Base-by-base conservation (phyloP, 1,284 basidiomycete species). In the Trametes versicolor region DNA sequence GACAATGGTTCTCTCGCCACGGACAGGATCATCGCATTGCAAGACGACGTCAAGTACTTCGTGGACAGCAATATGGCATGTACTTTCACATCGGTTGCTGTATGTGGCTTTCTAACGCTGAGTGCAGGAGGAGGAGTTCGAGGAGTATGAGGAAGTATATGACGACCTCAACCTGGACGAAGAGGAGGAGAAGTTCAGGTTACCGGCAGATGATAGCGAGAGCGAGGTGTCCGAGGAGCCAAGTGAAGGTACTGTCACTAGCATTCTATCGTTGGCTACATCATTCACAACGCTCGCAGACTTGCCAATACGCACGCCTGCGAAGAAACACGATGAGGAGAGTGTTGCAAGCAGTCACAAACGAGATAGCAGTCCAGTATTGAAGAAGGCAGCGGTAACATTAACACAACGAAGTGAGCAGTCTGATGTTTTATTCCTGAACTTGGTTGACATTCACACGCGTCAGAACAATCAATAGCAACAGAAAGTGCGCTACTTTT, bases 111-210 rank as follows among this genome's bases (percentile, higher is more conserved):
- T 58, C 45, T 59, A 50, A 62, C 47, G 56, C 58, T 36, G 52
- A 66, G 63, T 66, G 51, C 75, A 97, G 96, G 96, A 98, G 67
- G 98, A 99, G 75, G 94, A 96, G 75, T 99, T 98, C 77, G 96
- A 98, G 67, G 97, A 98, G 78, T 96, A 99, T 74, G 94, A 97
- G 77, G 97, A 95, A 57, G 95, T 99, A 66, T 99, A 99, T 74
- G 98, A 99, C 75, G 97, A 99, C 51, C 94, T 99, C 71, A 95
- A 96, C 73, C 91, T 99, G 57, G 95, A 99, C 73, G 97, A 99
- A 74, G 96, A 98, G 76, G 97, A 99, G 76, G 97, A 97, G 81
- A 90, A 92, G 73, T 96, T 92, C 74, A 93, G 94, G 58, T 82
- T 94, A 61, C 88, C 86, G 58, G 86, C 87, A 63, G 86, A 86